phyloP scores from a whole-genome alignment of 495 filamentous ascomycete genomes.

The Corynascus novoguineensis region DNA sequence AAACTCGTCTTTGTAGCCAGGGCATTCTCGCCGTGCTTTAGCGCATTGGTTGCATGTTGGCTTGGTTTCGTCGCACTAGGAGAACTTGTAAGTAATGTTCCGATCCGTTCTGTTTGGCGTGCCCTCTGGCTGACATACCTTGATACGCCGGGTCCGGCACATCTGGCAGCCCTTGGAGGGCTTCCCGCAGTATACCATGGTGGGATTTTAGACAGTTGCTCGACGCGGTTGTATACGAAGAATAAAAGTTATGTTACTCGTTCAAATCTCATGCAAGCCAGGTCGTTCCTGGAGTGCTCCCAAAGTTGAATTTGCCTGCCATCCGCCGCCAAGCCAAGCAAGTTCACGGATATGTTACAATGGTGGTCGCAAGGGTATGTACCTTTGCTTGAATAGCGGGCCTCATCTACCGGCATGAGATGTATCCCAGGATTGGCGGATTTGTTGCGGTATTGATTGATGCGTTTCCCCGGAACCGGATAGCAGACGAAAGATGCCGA shows the following conservation, averaged over 20 bases:
- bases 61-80: conserved; percentile 62
- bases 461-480: not conserved
- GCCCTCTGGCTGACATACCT: conserved; percentile 47
- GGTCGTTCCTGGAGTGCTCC: too few species aligned
- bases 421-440: conserved; percentile 4
- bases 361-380: not conserved
- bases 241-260: not conserved
- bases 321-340: too few species aligned
- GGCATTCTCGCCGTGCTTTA: conserved; percentile 61
- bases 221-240: not conserved
- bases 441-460: not conserved
- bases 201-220: not conserved
- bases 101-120: not conserved
- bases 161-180: conserved; percentile 69
- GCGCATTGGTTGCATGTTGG: conserved; percentile 64
- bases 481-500: not conserved
- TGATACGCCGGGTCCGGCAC: conserved; percentile 65
- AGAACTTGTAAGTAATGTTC: not conserved
- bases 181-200: conserved; percentile 71
- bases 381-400: not conserved
- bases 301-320: too few species aligned
- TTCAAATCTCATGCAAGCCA: too few species aligned
- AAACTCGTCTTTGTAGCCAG: conserved; percentile 63
- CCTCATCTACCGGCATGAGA: conserved; percentile 17
- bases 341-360: not conserved